Conservation (phyloP, 1,284 basidiomycete species). For the Microbotryum lychnidis-dioicae region DNA sequence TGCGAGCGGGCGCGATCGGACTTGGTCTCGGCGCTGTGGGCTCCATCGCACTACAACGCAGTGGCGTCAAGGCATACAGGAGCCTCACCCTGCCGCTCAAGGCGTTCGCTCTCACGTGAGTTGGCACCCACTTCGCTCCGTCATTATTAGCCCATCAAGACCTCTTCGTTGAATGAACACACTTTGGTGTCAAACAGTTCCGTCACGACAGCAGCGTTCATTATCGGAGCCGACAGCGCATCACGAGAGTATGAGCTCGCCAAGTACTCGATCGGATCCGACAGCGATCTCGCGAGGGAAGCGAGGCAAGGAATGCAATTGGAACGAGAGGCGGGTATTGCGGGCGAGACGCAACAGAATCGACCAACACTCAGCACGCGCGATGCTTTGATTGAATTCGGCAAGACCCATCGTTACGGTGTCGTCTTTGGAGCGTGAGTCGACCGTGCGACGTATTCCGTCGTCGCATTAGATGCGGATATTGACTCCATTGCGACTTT, state of each 20-base stretch:
- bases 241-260: conserved; percentile 27
- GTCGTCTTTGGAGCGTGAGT: conserved; percentile 28
- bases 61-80: conserved; percentile 13
- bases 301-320: conserved; percentile 3
- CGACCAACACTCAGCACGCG: conserved; percentile 3
- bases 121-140: not conserved
- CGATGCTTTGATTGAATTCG: conserved; percentile 27
- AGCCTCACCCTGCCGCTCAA: conserved; percentile 27
- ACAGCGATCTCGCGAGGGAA: conserved; percentile 18
- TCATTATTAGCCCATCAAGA: no score
- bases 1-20: conserved; percentile 8
- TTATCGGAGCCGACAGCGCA: conserved; percentile 25
- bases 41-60: conserved; percentile 17
- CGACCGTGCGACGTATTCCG: not conserved
- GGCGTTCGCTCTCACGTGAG: conserved; percentile 26
- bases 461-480: not conserved
- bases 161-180: no score
- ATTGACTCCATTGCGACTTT: not conserved
- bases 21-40: conserved; percentile 11
- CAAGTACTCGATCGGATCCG: conserved; percentile 24
- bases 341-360: not conserved
- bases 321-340: conserved; percentile 24
- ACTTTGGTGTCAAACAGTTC: not conserved
- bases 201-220: conserved; percentile 23
- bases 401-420: conserved; percentile 26